These are phyloP conservation scores for Mrakiaceae sp. DNA, from an alignment of 1,284 basidiomycete genomes.

Conservation along the genomic window DNA sequence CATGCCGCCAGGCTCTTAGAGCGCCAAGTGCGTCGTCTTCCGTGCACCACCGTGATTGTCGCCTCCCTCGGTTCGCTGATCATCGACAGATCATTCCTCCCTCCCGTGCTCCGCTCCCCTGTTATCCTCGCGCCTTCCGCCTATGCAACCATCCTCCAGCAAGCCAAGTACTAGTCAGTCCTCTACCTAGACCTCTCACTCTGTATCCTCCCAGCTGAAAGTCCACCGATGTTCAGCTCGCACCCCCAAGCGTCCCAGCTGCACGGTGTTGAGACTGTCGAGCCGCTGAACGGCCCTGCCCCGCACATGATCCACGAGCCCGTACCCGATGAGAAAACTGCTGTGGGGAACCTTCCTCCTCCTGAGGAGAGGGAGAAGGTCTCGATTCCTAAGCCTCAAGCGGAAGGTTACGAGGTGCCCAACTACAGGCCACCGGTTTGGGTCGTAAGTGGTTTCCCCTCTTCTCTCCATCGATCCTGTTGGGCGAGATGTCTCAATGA, in stretches of 20 bases:
- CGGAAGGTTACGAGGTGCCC: slow-evolving; percentile 7
- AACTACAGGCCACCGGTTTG: slow-evolving; percentile 8
- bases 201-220: neutral
- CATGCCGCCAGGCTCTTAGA: neutral
- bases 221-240: neutral
- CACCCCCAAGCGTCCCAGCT: slow-evolving; percentile 9
- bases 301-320: neutral
- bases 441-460: neutral
- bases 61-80: neutral
- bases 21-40: neutral
- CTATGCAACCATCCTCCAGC: neutral
- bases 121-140: neutral
- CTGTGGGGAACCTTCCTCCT: neutral
- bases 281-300: slow-evolving; percentile 9
- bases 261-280: slow-evolving; percentile 15
- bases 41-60: neutral
- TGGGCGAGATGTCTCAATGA: neutral
- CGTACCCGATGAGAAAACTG: neutral
- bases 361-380: slow-evolving; percentile 4
- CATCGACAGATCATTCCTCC: neutral
- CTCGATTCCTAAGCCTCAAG: neutral
- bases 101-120: neutral
- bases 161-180: slow-evolving; percentile 14
- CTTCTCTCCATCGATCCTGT: neutral
- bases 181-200: neutral